Evolutionary conservation across 768 basidiomycete species (phyloP), one percentile per base, ranked within the genome.

Genomic region (Amanita pallidorosea): DNA sequence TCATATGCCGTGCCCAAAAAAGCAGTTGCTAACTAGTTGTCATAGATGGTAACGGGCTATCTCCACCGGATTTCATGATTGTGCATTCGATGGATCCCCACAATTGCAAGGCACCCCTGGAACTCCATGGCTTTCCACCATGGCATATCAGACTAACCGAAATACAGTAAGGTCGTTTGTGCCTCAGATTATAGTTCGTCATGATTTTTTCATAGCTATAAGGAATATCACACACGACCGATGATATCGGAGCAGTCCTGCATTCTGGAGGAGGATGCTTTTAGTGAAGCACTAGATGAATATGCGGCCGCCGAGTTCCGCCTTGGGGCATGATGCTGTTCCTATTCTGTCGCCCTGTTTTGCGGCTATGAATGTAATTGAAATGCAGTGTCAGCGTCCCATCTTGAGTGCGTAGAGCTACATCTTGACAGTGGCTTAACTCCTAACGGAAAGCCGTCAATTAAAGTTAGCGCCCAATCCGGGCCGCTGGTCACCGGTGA

Each of bases 131-230:
- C 4, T 89, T 84, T 58, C 88, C 88, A 15, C 88, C 88, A 13
- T 91, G 88, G 88, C 88, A 91, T 57, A 77, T 81, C n/a, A 71
- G 82, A 50, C 66, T 91, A 37, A 86, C 85, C 41, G 88, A 91
- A 63, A 80, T 91, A 54, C 74, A 81, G 88, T 89, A 60, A 65
- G 84, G 44, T 27, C 36, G n/a, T 25, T 43, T 53, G 37, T 29
- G 42, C 25, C 38, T n/a, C 51, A 50, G 49, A 18, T 27, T 15
- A 50, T 33, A 33, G 31, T 33, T 54, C 22, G 5, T n/a, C 27
- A 29, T 18, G 12, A 29, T 29, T 2, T 29, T 33, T 17, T n/a
- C 13, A 13, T 17, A 42, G 40, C n/a, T 6, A 49, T n/a, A 49
- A 29, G 20, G 40, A 42, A 46, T 31, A 8, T 17, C 29, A 9